Conservation (phyloP, 805 yeast genomes). For the Wickerhamomyces kurtzmanii region DNA sequence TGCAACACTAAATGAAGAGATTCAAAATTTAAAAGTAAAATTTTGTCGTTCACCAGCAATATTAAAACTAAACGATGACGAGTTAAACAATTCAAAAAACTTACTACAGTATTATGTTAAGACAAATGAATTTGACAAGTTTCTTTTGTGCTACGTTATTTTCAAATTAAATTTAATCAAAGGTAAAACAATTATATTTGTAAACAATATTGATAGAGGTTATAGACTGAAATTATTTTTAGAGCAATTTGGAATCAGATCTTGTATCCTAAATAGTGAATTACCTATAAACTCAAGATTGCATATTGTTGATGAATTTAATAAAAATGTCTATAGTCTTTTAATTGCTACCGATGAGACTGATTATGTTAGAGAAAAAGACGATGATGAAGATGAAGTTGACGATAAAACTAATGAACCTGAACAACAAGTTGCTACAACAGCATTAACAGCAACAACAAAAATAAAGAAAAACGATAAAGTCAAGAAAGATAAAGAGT, state of each 20-base stretch:
- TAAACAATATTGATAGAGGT: conserved; percentile 91
- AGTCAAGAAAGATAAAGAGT: conserved; percentile 55
- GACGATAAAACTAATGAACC: conserved; percentile 8
- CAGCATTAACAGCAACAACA: conserved; percentile 6
- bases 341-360: conserved; percentile 94
- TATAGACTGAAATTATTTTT: conserved; percentile 83
- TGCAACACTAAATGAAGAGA: conserved; percentile 87
- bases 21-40: conserved; percentile 60
- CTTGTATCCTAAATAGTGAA: conserved; percentile 86
- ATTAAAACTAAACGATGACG: conserved; percentile 68
- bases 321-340: conserved; percentile 77
- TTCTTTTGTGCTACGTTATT: conserved; percentile 81
- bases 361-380: conserved; percentile 43
- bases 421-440: conserved; percentile 10
- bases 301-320: conserved; percentile 92
- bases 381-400: conserved; percentile 25
- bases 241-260: conserved; percentile 88
- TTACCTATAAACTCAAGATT: conserved; percentile 87
- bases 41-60: conserved; percentile 82
- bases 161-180: conserved; percentile 80
- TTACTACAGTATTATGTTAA: conserved; percentile 81
- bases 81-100: conserved; percentile 39
- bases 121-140: conserved; percentile 85
- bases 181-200: conserved; percentile 87
- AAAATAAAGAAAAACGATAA: conserved; percentile 13